phyloP scores from a whole-genome alignment of 2,329 filamentous ascomycete genomes.

The Eutypella sp. region DNA sequence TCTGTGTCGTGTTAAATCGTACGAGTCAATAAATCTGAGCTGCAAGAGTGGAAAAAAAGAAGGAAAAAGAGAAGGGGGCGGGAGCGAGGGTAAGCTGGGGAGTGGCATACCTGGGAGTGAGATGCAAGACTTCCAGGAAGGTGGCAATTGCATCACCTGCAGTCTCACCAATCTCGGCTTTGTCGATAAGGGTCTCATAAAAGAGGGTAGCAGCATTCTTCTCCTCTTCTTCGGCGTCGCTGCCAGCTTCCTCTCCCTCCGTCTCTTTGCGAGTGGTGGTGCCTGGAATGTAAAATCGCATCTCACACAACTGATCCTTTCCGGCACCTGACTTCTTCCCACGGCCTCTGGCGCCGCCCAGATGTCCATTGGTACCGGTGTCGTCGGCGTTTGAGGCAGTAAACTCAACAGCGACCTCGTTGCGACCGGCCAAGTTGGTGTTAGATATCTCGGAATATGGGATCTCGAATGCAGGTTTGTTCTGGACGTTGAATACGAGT shows the following conservation, averaged over 20 bases:
- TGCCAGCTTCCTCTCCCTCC: slow-evolving; percentile 69
- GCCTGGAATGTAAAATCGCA: slow-evolving; percentile 97
- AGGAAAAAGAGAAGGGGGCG: neutral
- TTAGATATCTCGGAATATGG: slow-evolving; percentile 97
- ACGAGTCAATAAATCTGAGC: slow-evolving; percentile 7
- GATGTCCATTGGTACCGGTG: slow-evolving; percentile 66
- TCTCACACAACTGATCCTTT: slow-evolving; percentile 91
- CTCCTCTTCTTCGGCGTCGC: slow-evolving; percentile 67
- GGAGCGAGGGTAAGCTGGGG: neutral
- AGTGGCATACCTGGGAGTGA: slow-evolving; percentile 72
- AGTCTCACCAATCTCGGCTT: slow-evolving; percentile 97
- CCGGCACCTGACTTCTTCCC: slow-evolving; percentile 88
- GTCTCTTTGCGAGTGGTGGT: slow-evolving; percentile 73
- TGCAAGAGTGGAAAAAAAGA: neutral
- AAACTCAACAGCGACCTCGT: slow-evolving; percentile 96
- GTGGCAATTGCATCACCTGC: slow-evolving; percentile 98
- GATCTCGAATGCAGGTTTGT: slow-evolving; percentile 92
- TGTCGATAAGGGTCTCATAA: slow-evolving; percentile 96
- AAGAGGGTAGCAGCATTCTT: slow-evolving; percentile 96
- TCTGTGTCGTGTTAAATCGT: slow-evolving; percentile 44
- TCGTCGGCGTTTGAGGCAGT: slow-evolving; percentile 66
- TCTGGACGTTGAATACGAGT: slow-evolving; percentile 93
- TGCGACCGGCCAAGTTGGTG: slow-evolving; percentile 94
- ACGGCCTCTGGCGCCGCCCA: slow-evolving; percentile 68
- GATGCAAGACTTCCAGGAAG: slow-evolving; percentile 92